phyloP scores from a whole-genome alignment of 208 protist genomes.

The Endotrypanum monterogeii region DNA sequence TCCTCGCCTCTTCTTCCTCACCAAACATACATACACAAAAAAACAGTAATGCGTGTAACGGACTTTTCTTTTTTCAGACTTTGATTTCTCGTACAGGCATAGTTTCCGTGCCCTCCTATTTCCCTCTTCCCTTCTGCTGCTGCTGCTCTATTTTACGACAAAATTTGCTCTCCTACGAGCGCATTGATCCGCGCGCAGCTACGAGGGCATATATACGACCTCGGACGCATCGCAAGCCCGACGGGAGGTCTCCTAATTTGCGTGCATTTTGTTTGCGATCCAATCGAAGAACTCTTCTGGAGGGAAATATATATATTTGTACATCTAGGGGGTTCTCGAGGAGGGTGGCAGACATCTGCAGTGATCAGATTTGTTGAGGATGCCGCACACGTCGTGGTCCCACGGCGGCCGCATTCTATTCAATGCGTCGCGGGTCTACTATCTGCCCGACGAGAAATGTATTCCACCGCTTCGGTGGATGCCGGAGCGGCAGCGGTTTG shows the following conservation, averaged over 20 bases:
- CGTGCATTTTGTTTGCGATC: neutral
- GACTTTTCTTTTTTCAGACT: no score
- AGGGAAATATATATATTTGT: no score
- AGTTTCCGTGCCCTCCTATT: no score
- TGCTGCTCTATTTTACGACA: no score
- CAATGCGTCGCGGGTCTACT: constrained; percentile 36
- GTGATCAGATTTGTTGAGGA: neutral
- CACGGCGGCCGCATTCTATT: constrained; percentile 26
- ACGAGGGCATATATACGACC: neutral
- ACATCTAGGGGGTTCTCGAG: no score
- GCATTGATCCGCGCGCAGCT: neutral
- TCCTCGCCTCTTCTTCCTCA: no score
- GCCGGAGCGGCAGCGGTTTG: constrained; percentile 45
- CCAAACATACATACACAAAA: no score
- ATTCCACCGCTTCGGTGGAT: constrained; percentile 50
- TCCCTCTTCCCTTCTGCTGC: no score
- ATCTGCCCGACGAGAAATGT: constrained; percentile 29
- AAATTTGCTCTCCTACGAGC: no score
- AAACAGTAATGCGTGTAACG: no score
- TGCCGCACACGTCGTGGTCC: constrained; percentile 17
- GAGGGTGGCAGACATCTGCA: no score
- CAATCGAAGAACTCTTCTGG: neutral
- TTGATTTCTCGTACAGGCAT: no score
- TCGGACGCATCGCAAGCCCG: neutral
- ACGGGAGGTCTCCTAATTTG: neutral